A percentile compares a stretch with the other conserved stretches of the same genome.
These are phyloP conservation scores for Shiraia sp. DNA, from an alignment of 2,329 filamentous ascomycete genomes.

Conservation along the genomic window DNA sequence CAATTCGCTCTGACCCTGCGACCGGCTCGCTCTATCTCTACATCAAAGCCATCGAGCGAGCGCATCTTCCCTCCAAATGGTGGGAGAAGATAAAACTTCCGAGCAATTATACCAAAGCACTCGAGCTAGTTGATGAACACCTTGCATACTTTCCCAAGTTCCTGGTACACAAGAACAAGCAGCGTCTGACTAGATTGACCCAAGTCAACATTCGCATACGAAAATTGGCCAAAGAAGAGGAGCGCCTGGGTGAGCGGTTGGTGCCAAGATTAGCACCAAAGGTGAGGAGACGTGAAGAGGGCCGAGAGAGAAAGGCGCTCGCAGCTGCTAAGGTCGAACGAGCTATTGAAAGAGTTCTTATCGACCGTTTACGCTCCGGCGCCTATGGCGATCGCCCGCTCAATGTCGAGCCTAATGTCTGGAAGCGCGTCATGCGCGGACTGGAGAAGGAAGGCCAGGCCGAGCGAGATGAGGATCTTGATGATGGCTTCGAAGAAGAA, in stretches of 20 bases:
- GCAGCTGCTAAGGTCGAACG: conserved; percentile 86
- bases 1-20: conserved; percentile 78
- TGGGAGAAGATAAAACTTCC: conserved; percentile 94
- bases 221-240: conserved; percentile 84
- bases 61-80: conserved; percentile 82
- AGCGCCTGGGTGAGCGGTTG: conserved; percentile 82
- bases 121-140: conserved; percentile 69
- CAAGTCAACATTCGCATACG: conserved; percentile 83
- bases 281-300: conserved; percentile 61
- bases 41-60: conserved; percentile 77
- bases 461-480: conserved; percentile 80
- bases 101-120: conserved; percentile 85
- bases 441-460: conserved; percentile 88
- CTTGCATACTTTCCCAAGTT: conserved; percentile 92
- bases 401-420: conserved; percentile 92
- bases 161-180: conserved; percentile 92
- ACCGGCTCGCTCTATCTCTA: conserved; percentile 89
- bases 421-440: conserved; percentile 93
- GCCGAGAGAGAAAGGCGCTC: conserved; percentile 54
- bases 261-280: conserved; percentile 92
- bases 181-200: conserved; percentile 86
- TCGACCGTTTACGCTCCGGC: conserved; percentile 86
- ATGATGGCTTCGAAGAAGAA: conserved; percentile 81
- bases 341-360: conserved; percentile 91
- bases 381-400: conserved; percentile 93